These are phyloP conservation scores for Leishmania turanica DNA, from an alignment of 208 protist species.

Conservation along the genomic window DNA sequence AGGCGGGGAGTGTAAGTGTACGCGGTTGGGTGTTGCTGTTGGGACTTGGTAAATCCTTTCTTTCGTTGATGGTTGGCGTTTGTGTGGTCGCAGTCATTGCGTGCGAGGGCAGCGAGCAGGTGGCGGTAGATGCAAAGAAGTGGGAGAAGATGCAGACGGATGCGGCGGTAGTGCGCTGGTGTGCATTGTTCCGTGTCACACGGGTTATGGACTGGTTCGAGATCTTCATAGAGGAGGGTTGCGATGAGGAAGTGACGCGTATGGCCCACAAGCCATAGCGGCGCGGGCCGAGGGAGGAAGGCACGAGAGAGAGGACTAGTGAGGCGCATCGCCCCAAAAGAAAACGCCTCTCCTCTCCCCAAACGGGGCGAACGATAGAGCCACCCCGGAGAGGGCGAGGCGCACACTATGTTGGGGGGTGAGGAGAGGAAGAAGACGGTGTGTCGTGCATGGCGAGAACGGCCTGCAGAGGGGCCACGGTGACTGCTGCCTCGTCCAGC, in stretches of 20 bases:
- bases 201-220: background rate
- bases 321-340: background rate
- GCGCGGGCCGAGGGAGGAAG: too few relatives aligned
- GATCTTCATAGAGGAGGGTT: background rate
- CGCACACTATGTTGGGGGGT: background rate
- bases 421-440: background rate
- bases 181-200: background rate
- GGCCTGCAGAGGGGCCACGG: background rate
- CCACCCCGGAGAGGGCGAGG: background rate
- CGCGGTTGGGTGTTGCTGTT: conserved; percentile 4
- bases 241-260: background rate
- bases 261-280: background rate
- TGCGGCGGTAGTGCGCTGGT: background rate
- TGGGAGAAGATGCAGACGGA: background rate
- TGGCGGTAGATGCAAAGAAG: background rate
- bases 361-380: background rate
- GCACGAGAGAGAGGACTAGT: background rate
- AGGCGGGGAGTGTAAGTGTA: background rate
- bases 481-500: background rate
- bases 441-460: background rate
- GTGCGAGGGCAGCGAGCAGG: background rate
- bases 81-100: background rate
- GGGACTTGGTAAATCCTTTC: conserved; percentile 2
- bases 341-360: background rate
- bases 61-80: background rate